Evolutionary conservation across 2,329 filamentous ascomycete species (phyloP), one percentile per base, ranked within the genome.

Genomic region (Emydomyces testavorans): DNA sequence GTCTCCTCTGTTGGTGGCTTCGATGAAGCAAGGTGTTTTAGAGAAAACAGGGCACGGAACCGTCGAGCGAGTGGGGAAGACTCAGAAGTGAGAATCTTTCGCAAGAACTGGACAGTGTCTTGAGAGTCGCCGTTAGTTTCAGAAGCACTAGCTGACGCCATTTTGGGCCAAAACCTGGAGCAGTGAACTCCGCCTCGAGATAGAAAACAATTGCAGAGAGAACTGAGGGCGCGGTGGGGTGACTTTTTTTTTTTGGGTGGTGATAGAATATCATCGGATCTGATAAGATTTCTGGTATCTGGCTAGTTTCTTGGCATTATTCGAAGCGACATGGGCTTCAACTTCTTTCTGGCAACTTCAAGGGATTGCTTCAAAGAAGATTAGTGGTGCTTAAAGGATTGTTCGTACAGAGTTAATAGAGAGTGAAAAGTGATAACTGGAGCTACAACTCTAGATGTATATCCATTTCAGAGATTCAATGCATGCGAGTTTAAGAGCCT

Each of bases 1-100:
- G 75, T 76, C 54, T 79, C 69, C 35, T 71, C 65, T 23, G 72
- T 77, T 1, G 76, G 67, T 7, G 77, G 76, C 31, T 75, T 65
- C 54, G 81, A 77, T 50, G 78, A 81, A 40, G 92, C 90, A 52
- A 96, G 73, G 65, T 96, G 85, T 72, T 98, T 98, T 52, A 98
- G 80, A 15, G 90, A 95, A 73, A 98, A 98, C 58, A 98, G 84
- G 36, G 92, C 90, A 59, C 92, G 87, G 70, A 96, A 98, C 54
- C 92, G 87, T 54, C 86, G 76, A 32, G 89, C 83, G 47, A 98
- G 83, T 38, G 89, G 80, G 53, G 85, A 83, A 11, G 76, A 70
- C 71, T 96, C 92, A 41, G 84, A 83, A 58, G 77, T 82, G 51
- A 98, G 79, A 51, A 82, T 84, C 60, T 83, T 76, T 61, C 87